These are phyloP conservation scores for Puccinia horiana DNA, from an alignment of 1,284 basidiomycete species.

Conservation along the genomic window DNA sequence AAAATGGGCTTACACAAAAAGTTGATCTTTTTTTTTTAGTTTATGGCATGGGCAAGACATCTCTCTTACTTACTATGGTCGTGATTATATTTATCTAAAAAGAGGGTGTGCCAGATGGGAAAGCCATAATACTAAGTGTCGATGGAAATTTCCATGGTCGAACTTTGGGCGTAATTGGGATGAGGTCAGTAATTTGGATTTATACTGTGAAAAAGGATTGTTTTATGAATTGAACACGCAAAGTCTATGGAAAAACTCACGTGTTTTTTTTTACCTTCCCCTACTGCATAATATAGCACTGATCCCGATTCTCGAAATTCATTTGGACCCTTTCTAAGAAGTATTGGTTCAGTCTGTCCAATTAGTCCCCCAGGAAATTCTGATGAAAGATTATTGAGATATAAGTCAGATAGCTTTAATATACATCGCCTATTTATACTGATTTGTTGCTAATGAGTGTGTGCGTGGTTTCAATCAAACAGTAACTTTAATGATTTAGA, in stretches of 20 bases:
- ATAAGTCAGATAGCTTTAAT: constrained; percentile 63
- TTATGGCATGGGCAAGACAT: not conserved
- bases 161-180: constrained; percentile 83
- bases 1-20: constrained; percentile 57
- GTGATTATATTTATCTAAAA: not conserved
- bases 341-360: constrained; percentile 71
- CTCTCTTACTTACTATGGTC: not conserved
- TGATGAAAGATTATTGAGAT: constrained; percentile 66
- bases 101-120: constrained; percentile 79
- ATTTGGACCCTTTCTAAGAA: constrained; percentile 86
- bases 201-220: not conserved
- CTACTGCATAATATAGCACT: constrained; percentile 58
- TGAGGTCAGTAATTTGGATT: constrained; percentile 56
- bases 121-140: constrained; percentile 83
- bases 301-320: constrained; percentile 84
- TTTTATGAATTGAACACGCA: not conserved
- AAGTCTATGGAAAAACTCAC: not conserved
- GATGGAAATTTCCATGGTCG: constrained; percentile 95
- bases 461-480: not conserved
- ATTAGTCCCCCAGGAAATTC: constrained; percentile 65
- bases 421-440: not conserved
- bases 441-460: not conserved
- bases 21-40: constrained; percentile 9
- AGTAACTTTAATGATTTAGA: constrained; percentile 74
- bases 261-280: constrained; percentile 55